A percentile compares a stretch with the other conserved stretches of the same genome.
phyloP scores from a whole-genome alignment of 192 early-diverging fungal species.

The Coemansia sp. region DNA sequence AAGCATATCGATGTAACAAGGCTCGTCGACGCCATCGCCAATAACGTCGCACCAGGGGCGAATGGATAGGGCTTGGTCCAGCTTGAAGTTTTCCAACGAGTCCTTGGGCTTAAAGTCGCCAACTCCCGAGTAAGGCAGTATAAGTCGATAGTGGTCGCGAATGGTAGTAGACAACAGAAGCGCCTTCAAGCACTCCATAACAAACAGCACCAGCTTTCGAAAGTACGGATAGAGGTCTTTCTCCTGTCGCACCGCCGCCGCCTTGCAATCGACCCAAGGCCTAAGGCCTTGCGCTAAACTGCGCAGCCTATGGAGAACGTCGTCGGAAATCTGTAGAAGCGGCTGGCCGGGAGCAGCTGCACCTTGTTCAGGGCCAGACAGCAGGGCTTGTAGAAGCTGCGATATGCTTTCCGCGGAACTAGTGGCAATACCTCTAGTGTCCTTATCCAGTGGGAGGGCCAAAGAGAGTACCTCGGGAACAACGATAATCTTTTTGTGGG shows the following conservation, averaged over 20 bases:
- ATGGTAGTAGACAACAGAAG: not conserved
- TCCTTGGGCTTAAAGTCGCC: not conserved
- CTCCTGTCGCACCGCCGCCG: not conserved
- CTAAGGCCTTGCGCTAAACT: not conserved
- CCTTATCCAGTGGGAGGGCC: not conserved
- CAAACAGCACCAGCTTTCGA: not conserved
- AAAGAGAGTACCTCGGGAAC: not conserved
- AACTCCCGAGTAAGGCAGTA: not conserved
- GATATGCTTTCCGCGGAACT: not conserved
- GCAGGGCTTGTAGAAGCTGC: not conserved
- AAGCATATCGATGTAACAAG: not conserved
- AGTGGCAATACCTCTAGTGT: not conserved
- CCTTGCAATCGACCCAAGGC: not conserved
- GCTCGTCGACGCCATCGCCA: not conserved
- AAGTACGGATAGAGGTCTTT: not conserved
- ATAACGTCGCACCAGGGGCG: not conserved
- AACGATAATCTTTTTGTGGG: not conserved
- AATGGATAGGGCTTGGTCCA: not conserved
- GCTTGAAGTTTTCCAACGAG: not conserved
- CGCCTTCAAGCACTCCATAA: not conserved
- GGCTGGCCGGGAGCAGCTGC: not conserved
- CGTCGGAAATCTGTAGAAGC: not conserved
- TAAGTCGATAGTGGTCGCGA: not conserved
- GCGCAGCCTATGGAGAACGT: not conserved
- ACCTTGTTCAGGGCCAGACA: not conserved